phyloP scores from a whole-genome alignment of 441 rosid genomes.

The Erodium moschatum region DNA sequence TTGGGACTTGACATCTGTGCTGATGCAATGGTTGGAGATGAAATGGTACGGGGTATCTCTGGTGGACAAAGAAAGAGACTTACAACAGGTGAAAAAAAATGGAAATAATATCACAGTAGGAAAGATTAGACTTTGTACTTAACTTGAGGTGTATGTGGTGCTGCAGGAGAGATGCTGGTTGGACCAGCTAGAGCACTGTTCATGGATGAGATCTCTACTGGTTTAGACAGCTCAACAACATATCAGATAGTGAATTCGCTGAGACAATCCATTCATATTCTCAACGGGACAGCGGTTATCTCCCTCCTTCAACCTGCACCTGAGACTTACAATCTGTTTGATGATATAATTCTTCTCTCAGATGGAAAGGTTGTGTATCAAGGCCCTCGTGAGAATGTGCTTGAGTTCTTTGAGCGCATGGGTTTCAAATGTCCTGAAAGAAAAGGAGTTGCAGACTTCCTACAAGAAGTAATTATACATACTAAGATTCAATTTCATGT shows the following conservation, averaged over 20 bases:
- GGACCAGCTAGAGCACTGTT: conserved; percentile 70
- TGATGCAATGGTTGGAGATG: conserved; percentile 69
- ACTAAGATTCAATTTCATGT: background rate
- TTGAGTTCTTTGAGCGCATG: conserved; percentile 64
- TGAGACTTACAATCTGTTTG: conserved; percentile 75
- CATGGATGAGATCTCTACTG: conserved; percentile 93
- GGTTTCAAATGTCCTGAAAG: conserved; percentile 84
- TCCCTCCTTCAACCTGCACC: conserved; percentile 97
- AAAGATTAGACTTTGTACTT: background rate
- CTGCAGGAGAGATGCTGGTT: conserved; percentile 67
- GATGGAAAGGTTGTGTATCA: conserved; percentile 69
- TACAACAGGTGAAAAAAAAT: conserved; percentile 51
- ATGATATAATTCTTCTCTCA: conserved; percentile 69
- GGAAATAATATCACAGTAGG: background rate
- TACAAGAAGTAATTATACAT: conserved; percentile 43
- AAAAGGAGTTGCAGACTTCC: conserved; percentile 83
- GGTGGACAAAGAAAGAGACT: conserved; percentile 88
- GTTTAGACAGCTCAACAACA: conserved; percentile 84
- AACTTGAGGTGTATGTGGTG: background rate
- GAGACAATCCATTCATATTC: conserved; percentile 56
- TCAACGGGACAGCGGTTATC: conserved; percentile 63
- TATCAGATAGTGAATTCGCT: conserved; percentile 70
- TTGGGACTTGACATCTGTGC: conserved; percentile 78
- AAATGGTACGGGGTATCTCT: conserved; percentile 81
- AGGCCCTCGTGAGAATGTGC: conserved; percentile 66